Evolutionary conservation across 2,329 filamentous ascomycete genomes (phyloP).

Genomic region (Fulvia fulva): DNA sequence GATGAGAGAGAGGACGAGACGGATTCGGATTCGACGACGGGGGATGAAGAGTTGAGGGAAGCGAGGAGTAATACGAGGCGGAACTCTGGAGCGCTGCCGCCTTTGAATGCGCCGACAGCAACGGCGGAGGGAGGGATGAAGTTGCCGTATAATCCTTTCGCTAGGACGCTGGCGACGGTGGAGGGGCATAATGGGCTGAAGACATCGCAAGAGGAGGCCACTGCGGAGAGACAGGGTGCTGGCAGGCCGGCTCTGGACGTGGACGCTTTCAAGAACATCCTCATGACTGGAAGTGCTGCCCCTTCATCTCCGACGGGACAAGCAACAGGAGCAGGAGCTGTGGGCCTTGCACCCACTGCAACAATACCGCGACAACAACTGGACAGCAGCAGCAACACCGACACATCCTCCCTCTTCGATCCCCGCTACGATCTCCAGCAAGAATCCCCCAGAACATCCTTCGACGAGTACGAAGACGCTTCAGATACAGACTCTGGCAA

Average conservation of each 20-base stretch:
- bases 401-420: conserved; percentile 55
- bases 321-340: conserved; percentile 2
- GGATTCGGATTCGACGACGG: conserved; percentile 20
- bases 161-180: conserved; percentile 29
- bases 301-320: conserved; percentile 20
- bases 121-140: conserved; percentile 9
- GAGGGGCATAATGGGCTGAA: conserved; percentile 21
- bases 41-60: conserved; percentile 20
- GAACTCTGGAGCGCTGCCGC: conserved; percentile 20
- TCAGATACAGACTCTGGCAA: conserved; percentile 36
- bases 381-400: conserved; percentile 49
- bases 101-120: conserved; percentile 2
- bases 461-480: conserved; percentile 42
- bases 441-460: conserved; percentile 54
- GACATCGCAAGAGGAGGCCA: conserved; percentile 7
- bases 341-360: conserved; percentile 16
- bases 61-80: conserved; percentile 21
- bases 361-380: conserved; percentile 10
- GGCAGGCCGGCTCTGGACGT: conserved; percentile 58
- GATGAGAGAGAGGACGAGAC: conserved; percentile 20
- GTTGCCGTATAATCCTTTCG: conserved; percentile 35
- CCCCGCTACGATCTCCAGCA: conserved; percentile 37
- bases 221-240: conserved; percentile 6
- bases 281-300: conserved; percentile 63
- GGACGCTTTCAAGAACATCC: conserved; percentile 68